Percentiles rank a stretch among this genome's conserved stretches.
These are phyloP conservation scores for Zizania palustris DNA, from an alignment of 202 grass and related monocot genomes.

Conservation along the genomic window DNA sequence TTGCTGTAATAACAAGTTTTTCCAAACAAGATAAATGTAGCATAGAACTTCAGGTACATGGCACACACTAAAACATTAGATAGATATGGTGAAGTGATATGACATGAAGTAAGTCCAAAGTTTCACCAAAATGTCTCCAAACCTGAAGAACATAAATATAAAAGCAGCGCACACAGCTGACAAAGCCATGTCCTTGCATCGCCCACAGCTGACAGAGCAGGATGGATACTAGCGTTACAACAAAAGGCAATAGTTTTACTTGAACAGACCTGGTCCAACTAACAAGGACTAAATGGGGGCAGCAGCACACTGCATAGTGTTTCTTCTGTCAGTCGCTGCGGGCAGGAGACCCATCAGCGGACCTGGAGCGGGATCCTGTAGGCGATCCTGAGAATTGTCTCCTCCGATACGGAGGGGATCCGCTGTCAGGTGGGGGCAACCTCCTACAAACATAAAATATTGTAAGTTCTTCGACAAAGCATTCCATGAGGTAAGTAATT, in stretches of 20 bases:
- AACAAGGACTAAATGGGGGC: background rate
- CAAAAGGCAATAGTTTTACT: conserved; percentile 12
- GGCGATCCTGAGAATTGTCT: conserved; percentile 57
- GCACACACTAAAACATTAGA: background rate
- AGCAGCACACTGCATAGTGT: background rate
- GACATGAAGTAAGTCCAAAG: background rate
- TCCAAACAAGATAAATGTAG: background rate
- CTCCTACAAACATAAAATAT: conserved; percentile 36
- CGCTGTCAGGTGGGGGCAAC: conserved; percentile 37
- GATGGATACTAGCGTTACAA: conserved; percentile 20
- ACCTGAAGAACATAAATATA: background rate
- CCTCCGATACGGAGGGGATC: conserved; percentile 45
- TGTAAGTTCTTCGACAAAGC: background rate
- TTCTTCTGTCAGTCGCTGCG: conserved; percentile 46
- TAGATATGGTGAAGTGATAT: background rate
- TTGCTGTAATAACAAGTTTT: background rate
- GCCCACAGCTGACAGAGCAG: too few relatives aligned
- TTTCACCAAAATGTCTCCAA: background rate
- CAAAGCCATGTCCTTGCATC: background rate
- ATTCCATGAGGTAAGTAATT: background rate
- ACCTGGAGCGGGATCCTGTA: conserved; percentile 71
- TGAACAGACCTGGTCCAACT: background rate
- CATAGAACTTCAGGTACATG: background rate
- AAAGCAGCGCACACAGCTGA: background rate
- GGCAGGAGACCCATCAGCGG: conserved; percentile 62